Percentiles rank a stretch among this genome's conserved stretches.
Evolutionary conservation across 2,329 filamentous ascomycete species (phyloP).

Genomic region (Fusarium sarcochroum): DNA sequence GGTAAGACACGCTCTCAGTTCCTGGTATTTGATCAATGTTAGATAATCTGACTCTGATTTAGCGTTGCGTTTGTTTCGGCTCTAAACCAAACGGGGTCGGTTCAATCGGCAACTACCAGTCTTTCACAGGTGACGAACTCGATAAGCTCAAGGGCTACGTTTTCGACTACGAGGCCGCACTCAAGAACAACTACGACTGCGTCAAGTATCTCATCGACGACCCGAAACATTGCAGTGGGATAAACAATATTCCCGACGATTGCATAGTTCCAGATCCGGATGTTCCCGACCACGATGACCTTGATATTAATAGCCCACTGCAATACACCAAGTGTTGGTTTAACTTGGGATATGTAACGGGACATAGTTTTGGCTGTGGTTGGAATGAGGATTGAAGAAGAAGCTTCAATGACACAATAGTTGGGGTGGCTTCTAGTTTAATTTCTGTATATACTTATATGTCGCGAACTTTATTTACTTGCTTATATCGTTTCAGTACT

Average conservation of each 20-base stretch:
- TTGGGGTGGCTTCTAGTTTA: neutral
- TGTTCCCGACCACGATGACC: neutral
- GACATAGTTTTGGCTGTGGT: neutral
- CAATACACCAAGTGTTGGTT: neutral
- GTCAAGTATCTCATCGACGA: neutral
- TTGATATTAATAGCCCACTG: neutral
- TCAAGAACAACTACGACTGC: constrained; percentile 3
- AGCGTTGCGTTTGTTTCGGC: constrained; percentile 1
- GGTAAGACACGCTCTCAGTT: neutral
- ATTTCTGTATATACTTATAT: neutral
- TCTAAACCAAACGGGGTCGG: neutral
- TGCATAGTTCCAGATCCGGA: neutral
- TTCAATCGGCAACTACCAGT: neutral
- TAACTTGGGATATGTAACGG: neutral
- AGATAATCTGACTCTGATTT: too few species aligned
- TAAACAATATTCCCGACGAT: neutral
- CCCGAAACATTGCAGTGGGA: too few species aligned
- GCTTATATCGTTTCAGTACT: too few species aligned
- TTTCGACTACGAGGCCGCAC: neutral
- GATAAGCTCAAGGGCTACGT: neutral
- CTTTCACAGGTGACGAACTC: neutral
- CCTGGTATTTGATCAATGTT: too few species aligned
- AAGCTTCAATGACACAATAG: too few species aligned
- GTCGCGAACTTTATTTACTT: too few species aligned
- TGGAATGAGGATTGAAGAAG: neutral